Evolutionary conservation across 1,139 yeast species (phyloP).

Genomic region (Meyerozyma sp.): DNA sequence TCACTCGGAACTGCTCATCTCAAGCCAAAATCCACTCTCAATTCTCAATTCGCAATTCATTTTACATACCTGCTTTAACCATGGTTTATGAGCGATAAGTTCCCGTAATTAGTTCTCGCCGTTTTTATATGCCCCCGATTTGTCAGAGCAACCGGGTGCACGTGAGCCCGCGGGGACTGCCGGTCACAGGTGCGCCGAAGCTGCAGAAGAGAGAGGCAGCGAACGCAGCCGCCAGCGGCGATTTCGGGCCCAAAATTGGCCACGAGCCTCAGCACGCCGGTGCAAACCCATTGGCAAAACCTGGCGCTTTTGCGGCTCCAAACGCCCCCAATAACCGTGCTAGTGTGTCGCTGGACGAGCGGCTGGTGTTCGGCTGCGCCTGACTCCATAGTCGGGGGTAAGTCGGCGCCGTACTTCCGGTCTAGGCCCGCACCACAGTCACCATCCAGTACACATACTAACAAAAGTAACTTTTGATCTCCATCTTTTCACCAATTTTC

Average conservation of each 20-base stretch:
- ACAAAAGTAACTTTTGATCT: too few relatives aligned
- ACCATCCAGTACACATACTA: too few relatives aligned
- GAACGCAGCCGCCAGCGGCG: not conserved
- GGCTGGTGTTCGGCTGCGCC: too few relatives aligned
- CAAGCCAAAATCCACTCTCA: not conserved
- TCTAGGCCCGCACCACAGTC: too few relatives aligned
- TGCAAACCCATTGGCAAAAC: not conserved
- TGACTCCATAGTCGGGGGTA: too few relatives aligned
- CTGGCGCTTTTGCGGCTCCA: too few relatives aligned
- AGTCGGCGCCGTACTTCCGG: too few relatives aligned
- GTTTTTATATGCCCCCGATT: not conserved
- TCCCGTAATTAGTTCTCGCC: not conserved
- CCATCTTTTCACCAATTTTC: too few relatives aligned
- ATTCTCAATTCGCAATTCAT: not conserved
- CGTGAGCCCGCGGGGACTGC: not conserved
- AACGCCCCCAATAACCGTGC: too few relatives aligned
- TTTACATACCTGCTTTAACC: conserved; percentile 1
- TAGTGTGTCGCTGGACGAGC: too few relatives aligned
- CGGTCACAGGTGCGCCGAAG: not conserved
- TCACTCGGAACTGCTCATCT: not conserved
- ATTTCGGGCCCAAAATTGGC: not conserved
- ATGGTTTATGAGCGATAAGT: not conserved
- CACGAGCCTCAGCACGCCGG: not conserved
- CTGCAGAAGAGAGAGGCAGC: not conserved
- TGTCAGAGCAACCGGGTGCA: conserved; percentile 1